Base-by-base conservation (phyloP, 2,329 filamentous ascomycete species). In the Scytalidium sp. region DNA sequence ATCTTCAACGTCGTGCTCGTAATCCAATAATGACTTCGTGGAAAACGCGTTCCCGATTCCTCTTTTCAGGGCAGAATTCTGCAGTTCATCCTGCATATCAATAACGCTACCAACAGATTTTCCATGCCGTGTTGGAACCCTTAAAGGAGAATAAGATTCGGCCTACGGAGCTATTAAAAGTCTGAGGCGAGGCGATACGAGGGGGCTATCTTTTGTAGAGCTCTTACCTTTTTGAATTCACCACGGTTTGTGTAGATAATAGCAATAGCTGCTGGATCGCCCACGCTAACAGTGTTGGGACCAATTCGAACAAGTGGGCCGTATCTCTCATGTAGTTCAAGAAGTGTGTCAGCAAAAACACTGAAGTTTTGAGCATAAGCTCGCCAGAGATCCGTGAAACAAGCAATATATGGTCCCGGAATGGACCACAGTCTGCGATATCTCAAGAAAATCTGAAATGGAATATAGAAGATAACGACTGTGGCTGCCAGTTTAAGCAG, bases 121-220 rank as follows among this genome's bases (percentile, higher is more conserved):
- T n/a, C n/a, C n/a, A n/a, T n/a, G n/a, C n/a, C n/a, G n/a, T n/a
- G n/a, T n/a, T 29, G 7, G 25, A 7, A 8, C 8, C 25, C 7
- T 29, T 29, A 29, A 8, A 29, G 25, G 25, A 29, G 25, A 13
- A 29, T 29, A n/a, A n/a, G n/a, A n/a, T n/a, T n/a, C n/a, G n/a
- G 25, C 25, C 25, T 36, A 9, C 13, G 13, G 13, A 15, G 25
- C 25, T 36, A n/a, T 36, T 36, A 36, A 36, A 36, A 6, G 5
- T 36, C 5, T 36, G 13, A 9, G n/a, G n/a, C n/a, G n/a, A n/a
- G n/a, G n/a, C n/a, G n/a, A n/a, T n/a, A n/a, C n/a, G n/a, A n/a
- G n/a, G n/a, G n/a, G n/a, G n/a, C n/a, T n/a, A n/a, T n/a, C 60
- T 67, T 45, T 67, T 65, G 3, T 64, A 64, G 3, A 79, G 64